These are phyloP conservation scores for Phytophthora capsici DNA, from an alignment of 352 stramenopile species.

Conservation along the genomic window DNA sequence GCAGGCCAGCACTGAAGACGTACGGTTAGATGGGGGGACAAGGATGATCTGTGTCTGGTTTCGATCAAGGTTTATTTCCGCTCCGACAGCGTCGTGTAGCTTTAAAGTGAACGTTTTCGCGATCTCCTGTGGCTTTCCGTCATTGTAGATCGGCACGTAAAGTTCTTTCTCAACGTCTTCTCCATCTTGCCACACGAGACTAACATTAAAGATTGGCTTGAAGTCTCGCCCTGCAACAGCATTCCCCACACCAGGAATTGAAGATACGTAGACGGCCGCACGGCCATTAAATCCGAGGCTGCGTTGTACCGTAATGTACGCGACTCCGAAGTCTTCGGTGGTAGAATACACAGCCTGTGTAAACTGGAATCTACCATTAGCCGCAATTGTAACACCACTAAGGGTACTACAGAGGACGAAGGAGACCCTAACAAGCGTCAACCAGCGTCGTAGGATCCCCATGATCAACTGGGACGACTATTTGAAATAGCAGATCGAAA, in stretches of 20 bases:
- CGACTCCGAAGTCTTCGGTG: conserved; percentile 71
- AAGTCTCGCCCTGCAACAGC: conserved; percentile 65
- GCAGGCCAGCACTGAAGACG: conserved; percentile 13
- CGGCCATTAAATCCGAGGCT: conserved; percentile 66
- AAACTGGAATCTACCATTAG: conserved; percentile 68
- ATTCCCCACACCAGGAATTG: conserved; percentile 44
- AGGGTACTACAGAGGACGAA: not conserved
- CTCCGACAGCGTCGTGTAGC: conserved; percentile 66
- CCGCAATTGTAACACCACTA: conserved; percentile 10
- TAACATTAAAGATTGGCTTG: conserved; percentile 65
- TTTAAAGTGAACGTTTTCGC: conserved; percentile 60
- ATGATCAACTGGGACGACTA: conserved; percentile 12
- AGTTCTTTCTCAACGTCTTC: conserved; percentile 73
- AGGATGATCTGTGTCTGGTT: conserved; percentile 56
- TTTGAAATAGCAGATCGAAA: conserved; percentile 26
- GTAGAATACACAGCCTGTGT: conserved; percentile 57
- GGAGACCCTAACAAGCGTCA: not conserved
- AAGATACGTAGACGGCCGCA: conserved; percentile 70
- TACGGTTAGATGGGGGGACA: conserved; percentile 61
- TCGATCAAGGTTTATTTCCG: conserved; percentile 55
- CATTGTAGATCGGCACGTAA: conserved; percentile 70
- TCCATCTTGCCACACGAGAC: conserved; percentile 79
- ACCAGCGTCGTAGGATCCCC: conserved; percentile 11
- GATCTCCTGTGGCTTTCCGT: conserved; percentile 55
- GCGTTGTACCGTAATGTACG: conserved; percentile 69